Percentiles rank a stretch among this genome's conserved stretches.
Evolutionary conservation across 352 stramenopile genomes (phyloP).

Genomic region (Globisporangium orthogonon): DNA sequence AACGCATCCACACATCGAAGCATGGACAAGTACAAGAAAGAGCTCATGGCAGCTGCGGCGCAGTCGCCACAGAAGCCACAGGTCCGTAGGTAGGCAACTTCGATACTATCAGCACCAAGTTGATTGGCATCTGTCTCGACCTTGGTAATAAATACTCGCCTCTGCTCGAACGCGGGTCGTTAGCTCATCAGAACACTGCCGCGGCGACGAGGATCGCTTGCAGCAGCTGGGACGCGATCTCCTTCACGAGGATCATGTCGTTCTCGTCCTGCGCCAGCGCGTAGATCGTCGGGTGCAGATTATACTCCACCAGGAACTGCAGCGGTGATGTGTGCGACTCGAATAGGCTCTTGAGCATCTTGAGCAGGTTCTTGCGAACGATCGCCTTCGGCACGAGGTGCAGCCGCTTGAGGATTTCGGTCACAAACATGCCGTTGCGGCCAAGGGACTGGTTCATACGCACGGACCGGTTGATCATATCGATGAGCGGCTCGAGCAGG

Average conservation of each 20-base stretch:
- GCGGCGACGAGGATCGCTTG: constrained; percentile 76
- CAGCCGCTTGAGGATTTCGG: constrained; percentile 75
- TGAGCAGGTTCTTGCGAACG: constrained; percentile 88
- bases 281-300: constrained; percentile 73
- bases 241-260: constrained; percentile 86
- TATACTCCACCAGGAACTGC: constrained; percentile 88
- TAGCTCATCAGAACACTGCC: constrained; percentile 29
- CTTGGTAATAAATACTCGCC: not conserved
- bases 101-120: not conserved
- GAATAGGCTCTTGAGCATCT: constrained; percentile 90
- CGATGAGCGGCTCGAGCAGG: constrained; percentile 67
- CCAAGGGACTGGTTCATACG: constrained; percentile 83
- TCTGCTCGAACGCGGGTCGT: no score
- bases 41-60: constrained; percentile 37
- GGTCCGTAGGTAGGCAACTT: constrained; percentile 2
- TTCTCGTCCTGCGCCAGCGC: constrained; percentile 84
- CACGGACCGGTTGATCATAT: constrained; percentile 74
- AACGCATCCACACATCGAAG: constrained; percentile 52
- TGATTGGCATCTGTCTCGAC: not conserved
- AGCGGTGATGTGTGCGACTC: constrained; percentile 79
- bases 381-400: constrained; percentile 81
- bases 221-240: constrained; percentile 84
- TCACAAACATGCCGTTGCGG: constrained; percentile 79
- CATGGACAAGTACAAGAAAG: constrained; percentile 66
- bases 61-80: constrained; percentile 43